Evolutionary conservation across 257 asterid genomes (phyloP).

Genomic region (Primulina huaijiensis): DNA sequence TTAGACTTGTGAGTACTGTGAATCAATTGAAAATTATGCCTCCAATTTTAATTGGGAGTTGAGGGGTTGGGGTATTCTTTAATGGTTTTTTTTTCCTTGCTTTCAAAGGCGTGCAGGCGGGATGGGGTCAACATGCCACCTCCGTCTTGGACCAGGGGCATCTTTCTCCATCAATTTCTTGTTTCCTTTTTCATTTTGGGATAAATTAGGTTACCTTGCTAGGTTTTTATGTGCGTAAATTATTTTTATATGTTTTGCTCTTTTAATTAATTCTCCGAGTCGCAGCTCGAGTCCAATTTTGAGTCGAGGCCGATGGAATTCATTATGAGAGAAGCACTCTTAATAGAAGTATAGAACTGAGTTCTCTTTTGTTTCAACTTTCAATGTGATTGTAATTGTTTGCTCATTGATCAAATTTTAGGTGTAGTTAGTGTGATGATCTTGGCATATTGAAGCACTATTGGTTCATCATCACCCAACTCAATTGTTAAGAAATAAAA

Average conservation of each 20-base stretch:
- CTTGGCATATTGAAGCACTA: too few species aligned
- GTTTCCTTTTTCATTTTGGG: background rate
- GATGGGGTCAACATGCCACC: slow-evolving; percentile 50
- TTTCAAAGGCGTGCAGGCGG: slow-evolving; percentile 52
- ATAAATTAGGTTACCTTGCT: too few species aligned
- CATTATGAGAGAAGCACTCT: too few species aligned
- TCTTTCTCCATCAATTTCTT: background rate
- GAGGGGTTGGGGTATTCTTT: slow-evolving; percentile 32
- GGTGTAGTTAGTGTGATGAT: background rate
- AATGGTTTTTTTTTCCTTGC: slow-evolving; percentile 19
- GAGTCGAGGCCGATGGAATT: too few species aligned
- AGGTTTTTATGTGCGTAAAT: too few species aligned
- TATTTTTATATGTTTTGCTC: too few species aligned
- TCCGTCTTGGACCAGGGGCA: slow-evolving; percentile 21
- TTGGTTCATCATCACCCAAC: background rate
- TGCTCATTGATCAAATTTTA: background rate
- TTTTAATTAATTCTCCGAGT: too few species aligned
- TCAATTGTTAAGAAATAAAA: too few species aligned
- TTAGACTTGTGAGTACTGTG: slow-evolving; percentile 40
- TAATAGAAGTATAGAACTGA: too few species aligned
- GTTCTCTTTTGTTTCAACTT: too few species aligned
- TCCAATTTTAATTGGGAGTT: slow-evolving; percentile 26
- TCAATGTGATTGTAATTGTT: background rate
- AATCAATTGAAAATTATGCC: slow-evolving; percentile 19
- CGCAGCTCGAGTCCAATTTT: too few species aligned